phyloP scores from a whole-genome alignment of 2,329 filamentous ascomycete species.

The Bipolaris sorokiniana region DNA sequence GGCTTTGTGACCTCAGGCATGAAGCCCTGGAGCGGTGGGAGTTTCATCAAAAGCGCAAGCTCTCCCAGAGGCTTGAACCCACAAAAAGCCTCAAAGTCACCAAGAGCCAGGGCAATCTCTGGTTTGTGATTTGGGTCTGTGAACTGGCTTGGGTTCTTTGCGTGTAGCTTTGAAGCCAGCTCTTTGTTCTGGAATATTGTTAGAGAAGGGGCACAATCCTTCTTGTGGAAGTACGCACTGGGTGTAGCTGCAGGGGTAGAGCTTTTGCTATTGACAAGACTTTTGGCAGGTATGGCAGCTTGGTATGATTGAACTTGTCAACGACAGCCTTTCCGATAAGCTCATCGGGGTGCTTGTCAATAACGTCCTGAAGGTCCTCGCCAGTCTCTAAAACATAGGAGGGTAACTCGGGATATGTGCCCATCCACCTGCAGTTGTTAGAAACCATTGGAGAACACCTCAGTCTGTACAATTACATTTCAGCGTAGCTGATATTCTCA shows the following conservation, averaged over 20 bases:
- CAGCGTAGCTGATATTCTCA: slow-evolving; percentile 67
- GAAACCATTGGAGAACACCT: not conserved
- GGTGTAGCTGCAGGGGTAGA: slow-evolving; percentile 76
- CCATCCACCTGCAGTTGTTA: slow-evolving; percentile 65
- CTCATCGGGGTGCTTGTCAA: slow-evolving; percentile 66
- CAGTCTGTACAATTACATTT: slow-evolving; percentile 52
- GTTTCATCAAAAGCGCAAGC: slow-evolving; percentile 64
- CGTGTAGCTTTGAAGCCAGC: slow-evolving; percentile 68
- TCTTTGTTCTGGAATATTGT: slow-evolving; percentile 60
- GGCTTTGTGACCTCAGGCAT: slow-evolving; percentile 53
- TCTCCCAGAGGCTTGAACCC: slow-evolving; percentile 72
- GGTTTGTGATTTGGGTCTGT: slow-evolving; percentile 79
- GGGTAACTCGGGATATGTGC: slow-evolving; percentile 74
- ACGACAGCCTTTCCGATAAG: slow-evolving; percentile 68
- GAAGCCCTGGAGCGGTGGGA: slow-evolving; percentile 62
- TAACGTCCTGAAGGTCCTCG: slow-evolving; percentile 67
- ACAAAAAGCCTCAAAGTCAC: slow-evolving; percentile 75
- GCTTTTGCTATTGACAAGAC: slow-evolving; percentile 78
- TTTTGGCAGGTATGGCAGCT: slow-evolving; percentile 77
- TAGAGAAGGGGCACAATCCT: slow-evolving; percentile 1
- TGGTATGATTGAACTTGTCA: slow-evolving; percentile 64
- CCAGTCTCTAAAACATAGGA: slow-evolving; percentile 68
- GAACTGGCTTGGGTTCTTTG: slow-evolving; percentile 68
- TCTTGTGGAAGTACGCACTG: slow-evolving; percentile 42
- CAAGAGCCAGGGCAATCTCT: slow-evolving; percentile 75